Base-by-base conservation (phyloP, 805 yeast genomes). In the Candida insectorum region DNA sequence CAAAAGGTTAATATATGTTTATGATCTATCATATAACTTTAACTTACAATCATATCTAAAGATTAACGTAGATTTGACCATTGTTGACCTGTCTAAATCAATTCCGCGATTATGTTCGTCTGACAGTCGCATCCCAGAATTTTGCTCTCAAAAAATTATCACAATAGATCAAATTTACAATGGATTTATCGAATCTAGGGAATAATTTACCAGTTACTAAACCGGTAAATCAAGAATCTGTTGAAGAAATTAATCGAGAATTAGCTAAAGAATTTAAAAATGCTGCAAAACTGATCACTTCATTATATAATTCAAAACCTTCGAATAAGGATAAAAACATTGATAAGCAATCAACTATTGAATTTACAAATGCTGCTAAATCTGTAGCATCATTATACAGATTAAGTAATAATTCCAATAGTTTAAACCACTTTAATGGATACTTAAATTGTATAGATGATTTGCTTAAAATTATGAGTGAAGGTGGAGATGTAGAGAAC, bases 211-310 rank as follows among this genome's bases (percentile, higher is more conserved):
- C 85, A 1, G 63, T 73, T 2, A 65, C 80, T 0, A 60, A 52
- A 22, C 72, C 77, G 3, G 60, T 75, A 8, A 65, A 62, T 26
- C 72, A 71, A 22, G 64, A 65, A 6, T 58, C 76, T n/a, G 52
- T 76, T 1, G 54, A 58, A 17, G 72, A 69, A 18, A 57, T 79
- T 28, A 73, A 69, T 39, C 60, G 56, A 26, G 82, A 81, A 28
- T 62, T 82, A 18, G 69, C 78, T 0, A 56, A 62, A n/a, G 82
- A 80, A 49, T 82, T 81, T 58, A 80, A 77, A 52, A 69, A 67
- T 35, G 88, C 88, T 5, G 88, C 88, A 17, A 73, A 79, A 35
- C 71, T 84, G 5, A 84, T 81, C 17, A 81, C 88, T 11, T 72
- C 60, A n/a, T 47, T 67, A 10, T 65, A 64, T 41, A 62, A 61